phyloP scores from a whole-genome alignment of 169 alveolate species.

The Plasmodium vinckei region DNA sequence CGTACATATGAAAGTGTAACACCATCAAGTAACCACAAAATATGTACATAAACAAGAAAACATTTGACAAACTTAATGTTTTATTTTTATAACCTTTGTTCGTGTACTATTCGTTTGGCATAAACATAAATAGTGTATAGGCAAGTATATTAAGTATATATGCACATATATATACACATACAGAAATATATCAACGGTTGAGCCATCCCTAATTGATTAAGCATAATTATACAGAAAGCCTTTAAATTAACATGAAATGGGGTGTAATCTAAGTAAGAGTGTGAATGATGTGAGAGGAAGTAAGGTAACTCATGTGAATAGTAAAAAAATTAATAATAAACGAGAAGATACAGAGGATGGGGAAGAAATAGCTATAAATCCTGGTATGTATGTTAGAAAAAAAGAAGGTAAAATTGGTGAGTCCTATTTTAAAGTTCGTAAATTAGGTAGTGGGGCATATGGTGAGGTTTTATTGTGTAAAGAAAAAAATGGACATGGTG shows the following conservation, averaged over 20 bases:
- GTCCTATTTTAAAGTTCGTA: slow-evolving; percentile 85
- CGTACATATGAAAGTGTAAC: background rate
- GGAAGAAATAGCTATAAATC: slow-evolving; percentile 51
- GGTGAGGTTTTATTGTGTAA: slow-evolving; percentile 90
- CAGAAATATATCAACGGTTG: too few relatives aligned
- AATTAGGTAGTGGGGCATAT: slow-evolving; percentile 95
- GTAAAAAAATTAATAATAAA: background rate
- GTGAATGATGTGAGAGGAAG: slow-evolving; percentile 12
- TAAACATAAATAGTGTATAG: too few relatives aligned
- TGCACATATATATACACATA: too few relatives aligned
- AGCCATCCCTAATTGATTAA: too few relatives aligned
- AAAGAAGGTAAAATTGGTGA: slow-evolving; percentile 85
- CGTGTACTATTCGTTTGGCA: too few relatives aligned
- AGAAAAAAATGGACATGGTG: slow-evolving; percentile 84
- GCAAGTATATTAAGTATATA: too few relatives aligned
- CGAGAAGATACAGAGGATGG: background rate
- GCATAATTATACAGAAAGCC: too few relatives aligned
- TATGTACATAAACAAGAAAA: too few relatives aligned
- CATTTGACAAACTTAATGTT: too few relatives aligned
- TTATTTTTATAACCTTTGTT: too few relatives aligned
- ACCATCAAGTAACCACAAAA: too few relatives aligned
- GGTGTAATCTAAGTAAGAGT: slow-evolving; percentile 45
- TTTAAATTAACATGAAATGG: slow-evolving; percentile 34
- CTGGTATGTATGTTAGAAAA: slow-evolving; percentile 79
- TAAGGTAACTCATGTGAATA: background rate